Percentiles rank a stretch among this genome's conserved stretches.
These are phyloP conservation scores for Rhodomyrtus tomentosa DNA, from an alignment of 345 rosid species.

Conservation along the genomic window DNA sequence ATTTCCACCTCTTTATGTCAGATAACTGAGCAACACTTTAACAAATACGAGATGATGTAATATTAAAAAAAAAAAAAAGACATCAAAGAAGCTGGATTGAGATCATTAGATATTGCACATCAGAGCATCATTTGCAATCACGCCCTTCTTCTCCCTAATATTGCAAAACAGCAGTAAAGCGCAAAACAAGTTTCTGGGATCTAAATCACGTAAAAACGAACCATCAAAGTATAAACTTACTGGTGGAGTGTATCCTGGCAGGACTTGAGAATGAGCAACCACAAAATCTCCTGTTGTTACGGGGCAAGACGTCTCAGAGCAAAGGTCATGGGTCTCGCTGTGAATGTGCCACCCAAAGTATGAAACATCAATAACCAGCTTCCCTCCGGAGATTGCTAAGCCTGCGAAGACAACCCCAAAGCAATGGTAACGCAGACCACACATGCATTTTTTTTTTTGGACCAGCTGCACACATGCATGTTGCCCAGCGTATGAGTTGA, in stretches of 20 bases:
- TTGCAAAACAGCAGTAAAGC: neutral
- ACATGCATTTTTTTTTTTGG: too few relatives aligned
- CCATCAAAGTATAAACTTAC: conserved; percentile 30
- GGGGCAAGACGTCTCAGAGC: conserved; percentile 77
- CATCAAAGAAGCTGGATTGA: neutral
- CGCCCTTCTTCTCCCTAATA: neutral
- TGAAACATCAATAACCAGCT: conserved; percentile 72
- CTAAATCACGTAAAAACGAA: neutral
- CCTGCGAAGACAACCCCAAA: conserved; percentile 15
- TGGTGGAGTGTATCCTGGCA: conserved; percentile 85
- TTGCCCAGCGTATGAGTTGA: neutral
- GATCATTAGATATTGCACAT: neutral
- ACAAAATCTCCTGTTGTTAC: conserved; percentile 66
- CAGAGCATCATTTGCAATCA: neutral
- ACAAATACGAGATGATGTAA: neutral
- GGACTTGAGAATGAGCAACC: conserved; percentile 69
- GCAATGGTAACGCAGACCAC: neutral
- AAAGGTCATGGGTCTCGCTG: conserved; percentile 76
- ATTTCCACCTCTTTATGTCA: neutral
- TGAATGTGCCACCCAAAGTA: conserved; percentile 84
- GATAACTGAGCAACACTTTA: neutral
- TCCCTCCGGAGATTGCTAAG: conserved; percentile 50
- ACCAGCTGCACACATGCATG: neutral
- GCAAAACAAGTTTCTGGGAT: neutral
- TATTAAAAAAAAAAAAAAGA: neutral